These are phyloP conservation scores for Candida tetrigidarum DNA, from an alignment of 1,139 yeast genomes.

Conservation along the genomic window DNA sequence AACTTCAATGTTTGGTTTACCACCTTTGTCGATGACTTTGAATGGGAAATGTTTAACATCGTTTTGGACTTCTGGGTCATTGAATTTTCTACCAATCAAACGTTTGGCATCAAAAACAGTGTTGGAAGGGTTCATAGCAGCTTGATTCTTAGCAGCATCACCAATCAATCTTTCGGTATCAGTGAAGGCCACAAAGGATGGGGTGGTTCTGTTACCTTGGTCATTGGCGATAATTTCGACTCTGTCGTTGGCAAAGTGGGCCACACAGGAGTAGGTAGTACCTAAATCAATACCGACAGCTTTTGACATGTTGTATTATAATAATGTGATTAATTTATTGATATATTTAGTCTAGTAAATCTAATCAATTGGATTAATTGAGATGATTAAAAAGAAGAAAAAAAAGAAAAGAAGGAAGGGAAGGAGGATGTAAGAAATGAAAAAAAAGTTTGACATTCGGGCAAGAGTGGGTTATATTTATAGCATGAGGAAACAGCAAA, in stretches of 20 bases:
- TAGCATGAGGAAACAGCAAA: conserved; percentile 8
- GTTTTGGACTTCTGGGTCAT: conserved; percentile 57
- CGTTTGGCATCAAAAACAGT: conserved; percentile 73
- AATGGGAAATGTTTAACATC: conserved; percentile 70
- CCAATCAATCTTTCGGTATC: conserved; percentile 71
- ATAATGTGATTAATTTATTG: conserved; percentile 3
- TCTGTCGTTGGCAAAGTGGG: conserved; percentile 70
- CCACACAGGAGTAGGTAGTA: conserved; percentile 82
- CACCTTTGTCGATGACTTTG: conserved; percentile 57
- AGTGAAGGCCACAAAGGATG: conserved; percentile 70
- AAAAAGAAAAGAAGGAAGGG: conserved; percentile 1
- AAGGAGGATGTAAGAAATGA: not conserved
- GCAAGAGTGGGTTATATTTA: not conserved
- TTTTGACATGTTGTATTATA: conserved; percentile 53
- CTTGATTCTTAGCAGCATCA: conserved; percentile 75
- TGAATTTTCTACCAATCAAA: conserved; percentile 67
- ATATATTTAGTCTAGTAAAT: conserved; percentile 7
- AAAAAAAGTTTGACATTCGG: not conserved
- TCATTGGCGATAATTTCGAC: conserved; percentile 68
- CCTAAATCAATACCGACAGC: conserved; percentile 85
- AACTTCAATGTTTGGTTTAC: conserved; percentile 64
- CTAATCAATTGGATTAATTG: conserved; percentile 8
- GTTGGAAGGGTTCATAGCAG: conserved; percentile 69
- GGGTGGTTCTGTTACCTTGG: conserved; percentile 75
- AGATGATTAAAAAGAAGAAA: not conserved